Base-by-base conservation (phyloP, 805 yeast genomes). In the Isabelozyma rhagii region DNA sequence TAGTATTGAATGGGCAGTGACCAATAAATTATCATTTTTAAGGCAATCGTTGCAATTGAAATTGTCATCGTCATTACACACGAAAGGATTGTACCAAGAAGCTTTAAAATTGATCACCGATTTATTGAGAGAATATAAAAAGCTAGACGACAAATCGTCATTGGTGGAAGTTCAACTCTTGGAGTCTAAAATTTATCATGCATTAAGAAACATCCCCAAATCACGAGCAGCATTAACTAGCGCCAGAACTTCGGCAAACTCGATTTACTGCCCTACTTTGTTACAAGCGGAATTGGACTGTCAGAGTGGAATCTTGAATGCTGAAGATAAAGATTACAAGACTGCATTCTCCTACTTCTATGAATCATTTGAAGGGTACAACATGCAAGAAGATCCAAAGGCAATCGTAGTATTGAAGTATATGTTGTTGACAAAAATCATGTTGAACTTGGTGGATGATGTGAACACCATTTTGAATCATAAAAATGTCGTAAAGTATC, bases 171-270 rank as follows among this genome's bases (percentile, higher is more conserved):
- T 94, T 38, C 98, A 94, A 70, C 74, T 94, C 55, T 80, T 94
- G 55, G 98, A 94, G 67, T 80, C 94, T 17, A 86, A 90, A 62
- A 90, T 89, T 40, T 94, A 87, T 67, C 97, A 92, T 67, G 91
- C 96, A 27, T 77, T 94, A 60, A 82, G 97, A 66, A 94, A 94
- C 67, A 79, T 89, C 60, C 87, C 97, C 5, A 94, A 93, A 71
- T 82, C 97, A 5, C 83, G 89, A 60, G 97, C 98, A 7, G 85
- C 97, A 2, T 77, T 94, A 59, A 91, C 98, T 2, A 85, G 96
- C 44, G 97, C 99, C 1, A 82, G 98, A 68, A 94, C 99, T 0
- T 87, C 96, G 3, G 99, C 99, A n/a, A 96, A 94, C 67, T 81
- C 97, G 18, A 89, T 94, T 47, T 96, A 92, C 73, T 89, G 97